Percentiles rank a stretch among this genome's conserved stretches.
Conservation (phyloP, 306 rosid genomes). For the Vicia villosa region DNA sequence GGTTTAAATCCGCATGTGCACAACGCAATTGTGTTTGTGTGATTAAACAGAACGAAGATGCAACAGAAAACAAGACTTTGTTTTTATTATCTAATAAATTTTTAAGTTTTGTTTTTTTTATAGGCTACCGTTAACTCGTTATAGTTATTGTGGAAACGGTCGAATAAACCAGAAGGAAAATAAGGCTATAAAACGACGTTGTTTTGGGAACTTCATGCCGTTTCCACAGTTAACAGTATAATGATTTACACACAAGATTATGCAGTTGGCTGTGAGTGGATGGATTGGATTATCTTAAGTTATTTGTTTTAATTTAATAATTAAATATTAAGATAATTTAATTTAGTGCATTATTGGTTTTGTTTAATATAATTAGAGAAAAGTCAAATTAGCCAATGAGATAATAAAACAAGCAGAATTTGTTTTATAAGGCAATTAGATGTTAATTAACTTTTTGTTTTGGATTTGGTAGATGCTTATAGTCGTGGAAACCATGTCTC, state of each 20-base stretch:
- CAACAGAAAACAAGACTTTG: not conserved
- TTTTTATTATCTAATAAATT: not conserved
- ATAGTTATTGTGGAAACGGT: too few relatives aligned
- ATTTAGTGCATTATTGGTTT: not conserved
- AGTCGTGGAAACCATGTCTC: not conserved
- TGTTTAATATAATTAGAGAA: not conserved
- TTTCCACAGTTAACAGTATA: not conserved
- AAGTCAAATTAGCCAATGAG: not conserved
- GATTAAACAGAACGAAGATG: not conserved
- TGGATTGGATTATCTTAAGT: not conserved
- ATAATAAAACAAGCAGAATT: slow-evolving; percentile 14
- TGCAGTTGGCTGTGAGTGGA: not conserved
- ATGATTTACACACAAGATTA: too few relatives aligned
- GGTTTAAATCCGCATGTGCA: slow-evolving; percentile 58
- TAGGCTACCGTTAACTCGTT: slow-evolving; percentile 37
- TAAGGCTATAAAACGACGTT: slow-evolving; percentile 32
- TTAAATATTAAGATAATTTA: not conserved
- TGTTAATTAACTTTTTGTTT: not conserved
- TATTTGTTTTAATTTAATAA: slow-evolving; percentile 16
- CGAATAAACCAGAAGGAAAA: too few relatives aligned
- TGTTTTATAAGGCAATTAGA: not conserved
- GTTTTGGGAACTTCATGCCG: not conserved
- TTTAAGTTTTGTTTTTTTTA: not conserved
- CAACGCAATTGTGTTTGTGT: not conserved
- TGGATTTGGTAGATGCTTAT: not conserved